phyloP scores from a whole-genome alignment of 306 rosid genomes.

The Mimosa pudica region DNA sequence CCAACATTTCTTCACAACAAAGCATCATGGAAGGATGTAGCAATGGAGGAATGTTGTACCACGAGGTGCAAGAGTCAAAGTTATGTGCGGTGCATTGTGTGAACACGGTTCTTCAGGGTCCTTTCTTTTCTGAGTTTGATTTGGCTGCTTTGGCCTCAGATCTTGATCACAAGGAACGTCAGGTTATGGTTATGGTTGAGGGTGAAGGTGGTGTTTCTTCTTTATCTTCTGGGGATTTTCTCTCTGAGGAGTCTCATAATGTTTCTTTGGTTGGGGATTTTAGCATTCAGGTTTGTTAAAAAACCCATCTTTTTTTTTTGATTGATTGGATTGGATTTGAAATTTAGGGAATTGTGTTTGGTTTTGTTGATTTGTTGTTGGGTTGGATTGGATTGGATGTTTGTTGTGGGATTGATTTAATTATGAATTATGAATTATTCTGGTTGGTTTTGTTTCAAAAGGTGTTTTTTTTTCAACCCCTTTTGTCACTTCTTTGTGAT shows the following conservation, averaged over 20 bases:
- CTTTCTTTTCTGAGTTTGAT: slow-evolving; percentile 95
- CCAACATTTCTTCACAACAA: too few species aligned
- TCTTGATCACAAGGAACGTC: slow-evolving; percentile 87
- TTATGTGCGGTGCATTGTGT: slow-evolving; percentile 97
- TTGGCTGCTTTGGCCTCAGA: slow-evolving; percentile 96
- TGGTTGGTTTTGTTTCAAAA: slow-evolving; percentile 40
- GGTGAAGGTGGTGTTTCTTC: slow-evolving; percentile 44
- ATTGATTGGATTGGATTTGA: too few species aligned
- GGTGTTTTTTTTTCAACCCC: too few species aligned
- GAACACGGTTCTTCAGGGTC: slow-evolving; percentile 89
- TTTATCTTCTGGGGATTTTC: slow-evolving; percentile 68
- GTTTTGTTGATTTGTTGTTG: too few species aligned
- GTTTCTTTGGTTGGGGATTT: slow-evolving; percentile 97
- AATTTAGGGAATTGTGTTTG: too few species aligned
- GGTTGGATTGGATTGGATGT: too few species aligned
- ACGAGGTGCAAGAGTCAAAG: slow-evolving; percentile 97
- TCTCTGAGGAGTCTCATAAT: slow-evolving; percentile 81
- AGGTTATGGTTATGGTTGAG: slow-evolving; percentile 56
- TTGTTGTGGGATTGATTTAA: too few species aligned
- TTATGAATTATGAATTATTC: slow-evolving; percentile 50
- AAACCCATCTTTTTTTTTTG: too few species aligned
- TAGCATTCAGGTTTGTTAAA: slow-evolving; percentile 88
- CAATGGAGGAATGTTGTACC: slow-evolving; percentile 98
- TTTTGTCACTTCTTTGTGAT: too few species aligned
- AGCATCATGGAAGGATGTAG: slow-evolving; percentile 75